phyloP scores from a whole-genome alignment of 1,284 basidiomycete species.

The Xerocomus amazonicus region DNA sequence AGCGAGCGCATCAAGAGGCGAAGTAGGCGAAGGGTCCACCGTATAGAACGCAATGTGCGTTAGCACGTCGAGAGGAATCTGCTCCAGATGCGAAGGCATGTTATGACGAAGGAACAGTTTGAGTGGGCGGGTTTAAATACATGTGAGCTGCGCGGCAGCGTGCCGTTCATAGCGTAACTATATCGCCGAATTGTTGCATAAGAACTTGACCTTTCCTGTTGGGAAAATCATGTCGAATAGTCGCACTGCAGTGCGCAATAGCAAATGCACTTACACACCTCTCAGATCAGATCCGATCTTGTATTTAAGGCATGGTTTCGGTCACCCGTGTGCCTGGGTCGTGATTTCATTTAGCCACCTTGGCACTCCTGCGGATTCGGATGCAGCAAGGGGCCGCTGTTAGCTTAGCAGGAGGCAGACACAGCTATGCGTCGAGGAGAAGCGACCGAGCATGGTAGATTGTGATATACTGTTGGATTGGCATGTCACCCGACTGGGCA shows the following conservation, averaged over 20 bases:
- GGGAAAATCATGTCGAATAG: constrained; percentile 34
- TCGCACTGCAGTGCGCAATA: constrained; percentile 34
- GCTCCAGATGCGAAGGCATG: constrained; percentile 45
- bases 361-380: constrained; percentile 28
- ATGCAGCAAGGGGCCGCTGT: constrained; percentile 17
- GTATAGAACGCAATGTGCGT: constrained; percentile 47
- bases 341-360: constrained; percentile 40
- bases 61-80: constrained; percentile 49
- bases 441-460: constrained; percentile 22
- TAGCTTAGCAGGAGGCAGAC: constrained; percentile 15
- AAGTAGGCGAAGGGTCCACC: constrained; percentile 35
- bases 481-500: constrained; percentile 4
- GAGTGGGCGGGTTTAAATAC: constrained; percentile 26
- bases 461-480: constrained; percentile 5
- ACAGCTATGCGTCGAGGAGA: constrained; percentile 23
- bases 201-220: constrained; percentile 36
- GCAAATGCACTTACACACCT: constrained; percentile 31
- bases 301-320: constrained; percentile 34
- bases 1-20: constrained; percentile 39
- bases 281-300: constrained; percentile 31
- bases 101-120: constrained; percentile 16
- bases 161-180: constrained; percentile 35
- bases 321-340: constrained; percentile 31
- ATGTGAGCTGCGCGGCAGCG: constrained; percentile 27
- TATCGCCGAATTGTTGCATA: constrained; percentile 35